Evolutionary conservation across 768 basidiomycete genomes (phyloP), one percentile per base, ranked within the genome.

Genomic region (Fomitopsis pulvina): DNA sequence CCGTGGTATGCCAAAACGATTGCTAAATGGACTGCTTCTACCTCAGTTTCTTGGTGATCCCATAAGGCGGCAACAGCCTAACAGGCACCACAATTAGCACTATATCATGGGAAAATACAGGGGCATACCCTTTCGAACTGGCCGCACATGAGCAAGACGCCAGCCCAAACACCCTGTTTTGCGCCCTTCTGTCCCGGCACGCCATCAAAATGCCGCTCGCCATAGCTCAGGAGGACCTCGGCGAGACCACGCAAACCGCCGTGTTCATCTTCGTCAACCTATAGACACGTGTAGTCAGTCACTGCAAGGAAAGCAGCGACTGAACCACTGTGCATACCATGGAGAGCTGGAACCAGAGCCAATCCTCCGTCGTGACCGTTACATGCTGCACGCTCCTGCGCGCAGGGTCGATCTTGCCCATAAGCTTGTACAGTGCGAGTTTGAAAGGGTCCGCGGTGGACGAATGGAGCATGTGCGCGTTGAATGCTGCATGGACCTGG

Each of bases 321-420:
- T 37, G 6, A 37, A 14, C 4, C 4, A 14, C 8, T 30, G 14
- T 7, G 55, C 70, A 26, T 42, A 83, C 88, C 80, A 97, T 87
- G 1, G 85, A 77, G 12, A 98, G 76, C 69, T 99, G 94, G 73
- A 94, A 85, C 95, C 95, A 99, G 29, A 97, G 72, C 95, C 95
- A 99, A 66, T 99, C 96, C 64, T 97, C 96, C 2, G 91, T 93
- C 1, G 93, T 94, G 9, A 79, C 78, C 0, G 93, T 97, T 4
- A 97, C 92, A 34, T 83, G 80, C 4, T 82, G 78, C 2, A 94
- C 83, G 58, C 80, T 86, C 42, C 92, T 77, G 49, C 88, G 75
- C 4, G 78, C 68, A 1, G 92, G 81, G 57, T 99, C 96, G 46
- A 95, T 78, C 59, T 88, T 88, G 39, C 92, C 95, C 75, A 97